Evolutionary conservation across 371 early-diverging fungal genomes (phyloP), one percentile per base, ranked within the genome.

Genomic region (Mucor velutinosus): DNA sequence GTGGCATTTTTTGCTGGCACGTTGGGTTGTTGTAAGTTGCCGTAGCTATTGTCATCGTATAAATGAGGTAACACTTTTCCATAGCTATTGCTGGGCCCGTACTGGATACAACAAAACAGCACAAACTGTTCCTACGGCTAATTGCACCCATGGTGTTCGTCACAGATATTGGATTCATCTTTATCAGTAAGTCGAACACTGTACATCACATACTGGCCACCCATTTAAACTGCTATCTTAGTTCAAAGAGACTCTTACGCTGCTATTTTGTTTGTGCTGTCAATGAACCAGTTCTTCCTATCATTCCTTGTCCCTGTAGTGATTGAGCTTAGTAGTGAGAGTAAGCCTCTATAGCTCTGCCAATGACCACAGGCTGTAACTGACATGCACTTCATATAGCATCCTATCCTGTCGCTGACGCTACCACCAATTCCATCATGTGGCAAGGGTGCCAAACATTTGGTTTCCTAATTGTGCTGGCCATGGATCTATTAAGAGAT

Each of bases 271-370:
- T 75, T 84, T 47, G 83, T 79, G 3, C 75, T 79, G 15, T 75
- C 78, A 1, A 70, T 84, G 41, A 74, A 84, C 21, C 85, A 85
- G 45, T 71, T 85, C 37, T 80, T 79, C 60, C 71, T 86, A 6
- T 86, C 83, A 30, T 75, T 79, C 14, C 65, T 86, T 32, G 74
- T 87, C 27, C 88, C 88, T 7, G 75, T 84, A 0, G 78, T 79
- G 8, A 78, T 87, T 62, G 88, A 87, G 60, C 71, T 86, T 15
- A 80, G 84, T 21, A 80, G 80, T 41, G 88, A 87, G 75, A 78
- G 86, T 79, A 74, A 57, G 72, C n/a, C n/a, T 62, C 1, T 30
- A 14, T 56, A 25, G 17, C 17, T n/a, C 17, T 45, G 19, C n/a
- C 8, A 6, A 17, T 19, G 7, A 25, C 4, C 23, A 25, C 25